phyloP scores from a whole-genome alignment of 2,329 filamentous ascomycete genomes.

The Fusarium dimerum region DNA sequence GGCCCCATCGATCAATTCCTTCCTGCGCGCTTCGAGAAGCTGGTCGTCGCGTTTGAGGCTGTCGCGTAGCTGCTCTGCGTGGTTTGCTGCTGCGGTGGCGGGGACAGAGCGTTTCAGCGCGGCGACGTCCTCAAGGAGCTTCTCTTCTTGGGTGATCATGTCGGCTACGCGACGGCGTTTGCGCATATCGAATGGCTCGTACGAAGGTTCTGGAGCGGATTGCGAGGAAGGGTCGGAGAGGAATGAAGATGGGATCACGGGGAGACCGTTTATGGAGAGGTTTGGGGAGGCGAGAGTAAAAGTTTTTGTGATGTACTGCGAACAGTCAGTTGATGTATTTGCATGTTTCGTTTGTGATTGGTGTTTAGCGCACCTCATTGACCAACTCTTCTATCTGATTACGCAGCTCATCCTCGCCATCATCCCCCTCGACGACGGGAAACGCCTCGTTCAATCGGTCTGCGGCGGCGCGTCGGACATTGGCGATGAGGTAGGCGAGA shows the following conservation, averaged over 20 bases:
- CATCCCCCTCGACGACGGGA: constrained; percentile 57
- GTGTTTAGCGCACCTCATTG: constrained; percentile 48
- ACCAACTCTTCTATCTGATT: constrained; percentile 61
- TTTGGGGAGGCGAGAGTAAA: constrained; percentile 60
- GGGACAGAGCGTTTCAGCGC: constrained; percentile 58
- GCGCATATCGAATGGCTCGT: constrained; percentile 62
- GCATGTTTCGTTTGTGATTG: neutral
- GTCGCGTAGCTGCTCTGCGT: constrained; percentile 42
- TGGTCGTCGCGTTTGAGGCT: constrained; percentile 50
- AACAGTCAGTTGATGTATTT: neutral
- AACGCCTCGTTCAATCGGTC: constrained; percentile 69
- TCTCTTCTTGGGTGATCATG: constrained; percentile 63
- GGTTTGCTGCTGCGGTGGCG: constrained; percentile 42
- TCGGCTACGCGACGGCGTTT: constrained; percentile 61
- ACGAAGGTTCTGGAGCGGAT: constrained; percentile 36
- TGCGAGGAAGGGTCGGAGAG: constrained; percentile 29
- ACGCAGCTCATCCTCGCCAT: constrained; percentile 57
- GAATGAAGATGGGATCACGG: constrained; percentile 44
- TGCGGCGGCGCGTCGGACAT: constrained; percentile 67
- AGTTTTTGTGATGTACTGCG: constrained; percentile 61
- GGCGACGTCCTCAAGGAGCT: constrained; percentile 64
- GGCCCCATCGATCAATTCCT: constrained; percentile 15
- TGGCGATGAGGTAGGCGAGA: constrained; percentile 67
- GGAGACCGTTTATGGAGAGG: constrained; percentile 63
- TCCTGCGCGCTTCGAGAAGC: constrained; percentile 35